Conservation (phyloP, 176 grass and related monocot genomes). For the Miscanthus lutarioriparius region DNA sequence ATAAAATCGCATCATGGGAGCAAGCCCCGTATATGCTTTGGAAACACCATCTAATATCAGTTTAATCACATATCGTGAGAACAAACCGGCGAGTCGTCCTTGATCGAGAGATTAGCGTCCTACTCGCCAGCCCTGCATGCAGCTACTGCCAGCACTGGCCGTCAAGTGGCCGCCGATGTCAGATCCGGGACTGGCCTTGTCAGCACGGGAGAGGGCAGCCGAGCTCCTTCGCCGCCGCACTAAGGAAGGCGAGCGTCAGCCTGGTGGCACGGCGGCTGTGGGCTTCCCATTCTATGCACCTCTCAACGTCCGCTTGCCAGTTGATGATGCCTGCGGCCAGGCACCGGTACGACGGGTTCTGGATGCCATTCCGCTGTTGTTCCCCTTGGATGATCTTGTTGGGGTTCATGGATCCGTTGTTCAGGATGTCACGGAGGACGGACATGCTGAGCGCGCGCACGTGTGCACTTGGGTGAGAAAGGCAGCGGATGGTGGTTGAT, state of each 20-base stretch:
- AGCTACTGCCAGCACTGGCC: slow-evolving; percentile 26
- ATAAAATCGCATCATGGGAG: slow-evolving; percentile 35
- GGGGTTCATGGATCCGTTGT: slow-evolving; percentile 41
- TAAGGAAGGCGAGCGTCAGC: slow-evolving; percentile 72
- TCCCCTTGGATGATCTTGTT: slow-evolving; percentile 47
- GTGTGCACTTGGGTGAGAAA: slow-evolving; percentile 92
- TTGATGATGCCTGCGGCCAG: slow-evolving; percentile 47
- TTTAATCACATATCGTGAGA: slow-evolving; percentile 10
- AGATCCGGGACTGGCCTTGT: slow-evolving; percentile 10
- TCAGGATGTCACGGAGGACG: slow-evolving; percentile 85
- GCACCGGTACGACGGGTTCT: slow-evolving; percentile 64
- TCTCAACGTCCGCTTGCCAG: slow-evolving; percentile 84
- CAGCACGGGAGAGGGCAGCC: slow-evolving; percentile 75
- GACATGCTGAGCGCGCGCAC: slow-evolving; percentile 93
- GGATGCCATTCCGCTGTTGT: slow-evolving; percentile 49
- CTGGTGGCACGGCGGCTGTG: slow-evolving; percentile 79
- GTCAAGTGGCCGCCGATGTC: slow-evolving; percentile 10
- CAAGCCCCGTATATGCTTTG: slow-evolving; percentile 26
- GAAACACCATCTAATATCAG: slow-evolving; percentile 45
- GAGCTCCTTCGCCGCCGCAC: slow-evolving; percentile 65
- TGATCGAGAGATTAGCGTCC: slow-evolving; percentile 36
- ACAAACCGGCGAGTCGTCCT: slow-evolving; percentile 29
- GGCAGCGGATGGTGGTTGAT: slow-evolving; percentile 87
- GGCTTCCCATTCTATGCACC: slow-evolving; percentile 92
- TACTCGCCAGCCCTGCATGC: slow-evolving; percentile 41